Conservation (phyloP, 2,329 filamentous ascomycete species). For the Aspergillus intermedius region DNA sequence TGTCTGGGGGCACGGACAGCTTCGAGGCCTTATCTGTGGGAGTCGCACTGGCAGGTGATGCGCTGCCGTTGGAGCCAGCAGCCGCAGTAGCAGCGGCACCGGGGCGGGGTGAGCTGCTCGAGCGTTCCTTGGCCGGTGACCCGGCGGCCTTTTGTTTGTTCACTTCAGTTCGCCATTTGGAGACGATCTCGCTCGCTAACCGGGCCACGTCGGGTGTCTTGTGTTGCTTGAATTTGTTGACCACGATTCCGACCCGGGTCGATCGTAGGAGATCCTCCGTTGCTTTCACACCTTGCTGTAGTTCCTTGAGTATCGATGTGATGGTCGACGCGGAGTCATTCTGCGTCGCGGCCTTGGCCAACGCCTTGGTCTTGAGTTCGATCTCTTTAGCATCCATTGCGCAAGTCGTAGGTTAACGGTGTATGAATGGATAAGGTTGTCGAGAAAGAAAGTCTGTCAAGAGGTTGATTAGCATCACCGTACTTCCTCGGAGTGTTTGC, state of each 20-base stretch:
- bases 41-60: slow-evolving; percentile 45
- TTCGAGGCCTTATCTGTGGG: slow-evolving; percentile 48
- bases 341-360: slow-evolving; percentile 69
- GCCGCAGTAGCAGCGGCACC: slow-evolving; percentile 45
- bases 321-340: slow-evolving; percentile 69
- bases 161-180: slow-evolving; percentile 52
- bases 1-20: slow-evolving; percentile 58
- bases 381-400: slow-evolving; percentile 77
- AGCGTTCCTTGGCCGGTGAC: slow-evolving; percentile 31
- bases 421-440: background rate
- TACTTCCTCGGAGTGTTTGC: background rate
- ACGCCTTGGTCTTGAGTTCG: slow-evolving; percentile 65
- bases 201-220: slow-evolving; percentile 66
- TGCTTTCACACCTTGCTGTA: slow-evolving; percentile 73
- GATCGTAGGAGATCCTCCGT: slow-evolving; percentile 85
- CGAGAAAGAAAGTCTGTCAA: background rate
- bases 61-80: slow-evolving; percentile 44
- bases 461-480: background rate
- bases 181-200: slow-evolving; percentile 73
- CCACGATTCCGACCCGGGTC: slow-evolving; percentile 84
- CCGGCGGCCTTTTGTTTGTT: slow-evolving; percentile 43
- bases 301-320: slow-evolving; percentile 65
- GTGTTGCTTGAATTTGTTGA: slow-evolving; percentile 78
- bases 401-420: background rate
- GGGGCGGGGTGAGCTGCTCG: slow-evolving; percentile 37